Percentiles rank a stretch among this genome's conserved stretches.
Conservation (phyloP, 2,329 filamentous ascomycete genomes). For the Cladosporium sp. region DNA sequence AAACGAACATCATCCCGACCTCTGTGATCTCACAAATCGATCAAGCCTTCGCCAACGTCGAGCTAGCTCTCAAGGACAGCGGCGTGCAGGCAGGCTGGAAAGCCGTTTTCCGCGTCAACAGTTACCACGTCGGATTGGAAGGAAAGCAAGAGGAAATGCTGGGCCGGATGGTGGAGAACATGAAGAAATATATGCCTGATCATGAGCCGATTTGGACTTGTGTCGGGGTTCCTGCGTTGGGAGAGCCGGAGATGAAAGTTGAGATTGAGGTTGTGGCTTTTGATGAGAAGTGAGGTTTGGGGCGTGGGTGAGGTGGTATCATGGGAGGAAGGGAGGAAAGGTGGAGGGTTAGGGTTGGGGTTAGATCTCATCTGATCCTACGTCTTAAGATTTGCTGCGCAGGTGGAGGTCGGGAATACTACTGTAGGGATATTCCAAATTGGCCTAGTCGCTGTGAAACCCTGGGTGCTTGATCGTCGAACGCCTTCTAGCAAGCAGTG, state of each 20-base stretch:
- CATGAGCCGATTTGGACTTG: slow-evolving; percentile 54
- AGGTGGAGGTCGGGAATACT: too few relatives aligned
- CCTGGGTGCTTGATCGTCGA: too few relatives aligned
- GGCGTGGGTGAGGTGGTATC: neutral
- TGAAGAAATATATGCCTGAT: slow-evolving; percentile 49
- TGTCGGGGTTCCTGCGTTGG: slow-evolving; percentile 49
- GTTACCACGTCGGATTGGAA: slow-evolving; percentile 21
- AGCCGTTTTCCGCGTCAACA: slow-evolving; percentile 44
- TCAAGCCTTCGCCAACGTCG: slow-evolving; percentile 54
- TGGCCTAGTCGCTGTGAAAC: too few relatives aligned
- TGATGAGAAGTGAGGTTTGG: slow-evolving; percentile 9
- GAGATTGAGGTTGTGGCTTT: slow-evolving; percentile 52
- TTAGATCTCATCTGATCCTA: too few relatives aligned
- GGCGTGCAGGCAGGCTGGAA: slow-evolving; percentile 51
- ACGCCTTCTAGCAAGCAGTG: too few relatives aligned
- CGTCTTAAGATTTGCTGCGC: too few relatives aligned
- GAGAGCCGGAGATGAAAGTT: slow-evolving; percentile 49
- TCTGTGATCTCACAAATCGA: slow-evolving; percentile 31
- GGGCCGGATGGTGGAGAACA: slow-evolving; percentile 43
- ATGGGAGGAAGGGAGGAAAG: neutral
- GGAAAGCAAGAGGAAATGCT: slow-evolving; percentile 22
- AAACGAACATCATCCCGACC: slow-evolving; percentile 18
- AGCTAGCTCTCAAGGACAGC: slow-evolving; percentile 47
- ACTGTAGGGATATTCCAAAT: too few relatives aligned
- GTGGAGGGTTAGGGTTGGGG: neutral